Base-by-base conservation (phyloP, 768 basidiomycete species). In the Auriscalpium orientale region DNA sequence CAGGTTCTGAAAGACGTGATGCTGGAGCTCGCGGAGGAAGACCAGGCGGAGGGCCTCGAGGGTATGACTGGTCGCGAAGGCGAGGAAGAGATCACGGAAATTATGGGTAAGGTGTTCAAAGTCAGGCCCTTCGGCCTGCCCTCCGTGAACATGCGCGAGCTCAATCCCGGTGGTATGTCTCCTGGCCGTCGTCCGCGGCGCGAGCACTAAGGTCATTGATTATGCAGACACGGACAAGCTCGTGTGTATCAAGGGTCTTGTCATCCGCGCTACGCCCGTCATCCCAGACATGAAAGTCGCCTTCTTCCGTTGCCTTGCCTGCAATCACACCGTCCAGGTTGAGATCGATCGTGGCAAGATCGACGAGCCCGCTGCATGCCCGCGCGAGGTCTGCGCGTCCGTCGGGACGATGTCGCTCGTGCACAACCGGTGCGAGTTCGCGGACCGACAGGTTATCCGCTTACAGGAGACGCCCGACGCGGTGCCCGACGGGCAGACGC, bases 261-360 rank as follows among this genome's bases (percentile, higher is more conserved):
- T 98, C 64, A 98, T 99, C 58, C 89, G 97, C 21, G 91, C 95
- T 0, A 98, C 97, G 0, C 92, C 95, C 11, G 89, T 99, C 65
- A 98, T 98, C 57, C 97, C 97, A 4, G 97, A 99, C 71, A 98
- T 99, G 97, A 95, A 95, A 72, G 84, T 84, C 61, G 97, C 95
- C 20, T 98, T 99, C 77, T 99, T 99, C 82, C 89, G 95, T 54
- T 99, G 97, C 72, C 76, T 91, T 28, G 89, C 87, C 38, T 99
- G 97, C 69, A 88, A 88, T 43, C 97, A 98, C 70, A 98, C 97
- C n/a, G 85, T 93, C 8, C 93, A 93, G 67, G 90, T 92, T 59
- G 94, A 97, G 66, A 97, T 98, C 50, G 95, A 98, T 70, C 87
- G 95, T n/a, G 97, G 95, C 45, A 91, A 92, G 71, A 98, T 99